A percentile compares a stretch with the other conserved stretches of the same genome.
Evolutionary conservation across 106 monocot species (phyloP).

Genomic region (Amphibolis antarctica): DNA sequence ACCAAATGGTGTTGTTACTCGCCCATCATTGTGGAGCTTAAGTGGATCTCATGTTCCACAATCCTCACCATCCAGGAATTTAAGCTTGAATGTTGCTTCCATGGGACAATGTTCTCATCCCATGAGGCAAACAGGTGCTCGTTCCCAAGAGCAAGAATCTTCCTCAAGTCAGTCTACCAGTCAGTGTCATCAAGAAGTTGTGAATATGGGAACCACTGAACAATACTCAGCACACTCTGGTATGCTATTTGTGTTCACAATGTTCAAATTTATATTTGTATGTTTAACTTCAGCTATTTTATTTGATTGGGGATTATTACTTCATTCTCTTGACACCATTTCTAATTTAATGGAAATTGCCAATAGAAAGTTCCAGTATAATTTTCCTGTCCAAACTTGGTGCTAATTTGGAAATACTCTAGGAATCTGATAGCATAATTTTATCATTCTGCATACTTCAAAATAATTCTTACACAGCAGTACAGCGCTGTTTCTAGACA

Average conservation of each 20-base stretch:
- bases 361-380: not conserved
- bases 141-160: constrained; percentile 41
- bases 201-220: constrained; percentile 25
- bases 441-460: too few relatives aligned
- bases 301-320: too few relatives aligned
- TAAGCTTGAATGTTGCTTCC: constrained; percentile 13
- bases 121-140: constrained; percentile 22
- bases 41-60: constrained; percentile 17
- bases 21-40: constrained; percentile 26
- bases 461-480: too few relatives aligned
- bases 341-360: not conserved
- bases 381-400: too few relatives aligned
- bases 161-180: constrained; percentile 46
- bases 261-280: not conserved
- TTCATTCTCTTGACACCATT: not conserved
- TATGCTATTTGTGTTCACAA: constrained; percentile 7
- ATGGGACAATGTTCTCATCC: constrained; percentile 20
- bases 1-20: constrained; percentile 12
- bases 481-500: too few relatives aligned
- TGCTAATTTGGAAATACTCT: too few relatives aligned
- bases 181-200: constrained; percentile 45
- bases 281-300: too few relatives aligned
- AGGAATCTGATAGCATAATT: too few relatives aligned
- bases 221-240: constrained; percentile 39
- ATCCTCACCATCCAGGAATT: constrained; percentile 10